Conservation (phyloP, 768 basidiomycete genomes). For the Steccherinum ochraceum region DNA sequence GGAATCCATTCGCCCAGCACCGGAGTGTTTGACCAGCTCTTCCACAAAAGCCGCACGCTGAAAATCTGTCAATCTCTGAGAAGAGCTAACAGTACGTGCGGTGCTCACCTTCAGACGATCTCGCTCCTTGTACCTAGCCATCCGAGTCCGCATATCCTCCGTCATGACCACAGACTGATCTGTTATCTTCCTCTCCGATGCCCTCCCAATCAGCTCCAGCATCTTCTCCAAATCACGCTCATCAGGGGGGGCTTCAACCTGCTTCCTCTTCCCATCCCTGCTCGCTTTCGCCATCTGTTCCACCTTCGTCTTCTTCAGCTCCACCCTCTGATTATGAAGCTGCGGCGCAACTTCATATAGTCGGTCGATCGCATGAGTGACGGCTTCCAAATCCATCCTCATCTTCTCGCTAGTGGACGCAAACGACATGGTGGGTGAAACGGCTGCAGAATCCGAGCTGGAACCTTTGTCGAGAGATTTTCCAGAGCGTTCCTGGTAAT, state of each 20-base stretch:
- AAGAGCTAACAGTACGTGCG: background rate
- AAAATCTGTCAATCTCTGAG: conserved; percentile 2
- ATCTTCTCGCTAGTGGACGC: conserved; percentile 61
- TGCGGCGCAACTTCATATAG: conserved; percentile 84
- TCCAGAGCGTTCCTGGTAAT: too few relatives aligned
- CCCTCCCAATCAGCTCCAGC: conserved; percentile 63
- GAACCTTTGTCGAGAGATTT: background rate
- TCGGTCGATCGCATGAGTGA: conserved; percentile 85
- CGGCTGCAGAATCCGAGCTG: background rate
- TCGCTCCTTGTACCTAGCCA: conserved; percentile 50
- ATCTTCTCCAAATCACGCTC: conserved; percentile 55
- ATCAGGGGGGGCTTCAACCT: conserved; percentile 32
- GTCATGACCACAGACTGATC: conserved; percentile 70
- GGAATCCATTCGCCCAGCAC: conserved; percentile 63
- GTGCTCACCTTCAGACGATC: conserved; percentile 57
- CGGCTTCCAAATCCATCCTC: conserved; percentile 76
- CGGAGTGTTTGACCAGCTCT: conserved; percentile 63
- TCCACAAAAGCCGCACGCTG: conserved; percentile 76
- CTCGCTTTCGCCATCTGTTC: conserved; percentile 67
- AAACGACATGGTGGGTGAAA: conserved; percentile 2
- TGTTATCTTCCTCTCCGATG: conserved; percentile 57
- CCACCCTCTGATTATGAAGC: conserved; percentile 88
- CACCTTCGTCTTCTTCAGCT: conserved; percentile 66
- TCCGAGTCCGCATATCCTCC: conserved; percentile 45
- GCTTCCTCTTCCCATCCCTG: conserved; percentile 39